Percentiles rank a stretch among this genome's conserved stretches.
phyloP scores from a whole-genome alignment of 192 early-diverging fungal species.

The Podila horticola region DNA sequence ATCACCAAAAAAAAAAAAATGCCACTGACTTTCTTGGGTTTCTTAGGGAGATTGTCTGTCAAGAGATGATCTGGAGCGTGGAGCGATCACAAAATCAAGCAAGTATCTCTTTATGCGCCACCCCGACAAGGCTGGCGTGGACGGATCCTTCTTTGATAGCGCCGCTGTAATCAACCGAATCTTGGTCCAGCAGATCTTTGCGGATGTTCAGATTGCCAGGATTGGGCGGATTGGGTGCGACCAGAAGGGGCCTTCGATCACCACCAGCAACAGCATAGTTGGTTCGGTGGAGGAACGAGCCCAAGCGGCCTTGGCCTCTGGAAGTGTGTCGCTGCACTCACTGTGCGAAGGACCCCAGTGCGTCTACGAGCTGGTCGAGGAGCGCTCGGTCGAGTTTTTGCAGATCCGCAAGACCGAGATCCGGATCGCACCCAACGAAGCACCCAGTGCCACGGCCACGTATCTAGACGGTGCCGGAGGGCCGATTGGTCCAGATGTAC shows the following conservation, averaged over 20 bases:
- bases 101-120: slow-evolving; percentile 60
- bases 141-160: slow-evolving; percentile 48
- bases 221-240: background rate
- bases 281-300: background rate
- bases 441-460: background rate
- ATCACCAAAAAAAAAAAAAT: background rate
- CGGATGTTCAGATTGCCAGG: slow-evolving; percentile 23
- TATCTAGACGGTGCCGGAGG: slow-evolving; percentile 15
- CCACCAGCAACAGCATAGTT: background rate
- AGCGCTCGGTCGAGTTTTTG: slow-evolving; percentile 44
- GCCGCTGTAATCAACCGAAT: slow-evolving; percentile 43
- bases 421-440: background rate
- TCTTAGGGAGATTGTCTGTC: slow-evolving; percentile 57
- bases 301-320: background rate
- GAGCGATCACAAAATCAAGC: slow-evolving; percentile 54
- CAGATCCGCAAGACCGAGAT: slow-evolving; percentile 37
- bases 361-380: slow-evolving; percentile 47
- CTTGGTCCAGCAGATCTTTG: slow-evolving; percentile 47
- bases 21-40: background rate
- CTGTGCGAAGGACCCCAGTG: slow-evolving; percentile 45
- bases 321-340: slow-evolving; percentile 11
- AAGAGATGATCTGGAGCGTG: slow-evolving; percentile 57
- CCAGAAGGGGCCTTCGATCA: background rate
- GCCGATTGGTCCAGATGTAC: slow-evolving; percentile 5
- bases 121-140: slow-evolving; percentile 43